phyloP scores from a whole-genome alignment of 2,329 filamentous ascomycete species.

The Fusarium fracticaudum region DNA sequence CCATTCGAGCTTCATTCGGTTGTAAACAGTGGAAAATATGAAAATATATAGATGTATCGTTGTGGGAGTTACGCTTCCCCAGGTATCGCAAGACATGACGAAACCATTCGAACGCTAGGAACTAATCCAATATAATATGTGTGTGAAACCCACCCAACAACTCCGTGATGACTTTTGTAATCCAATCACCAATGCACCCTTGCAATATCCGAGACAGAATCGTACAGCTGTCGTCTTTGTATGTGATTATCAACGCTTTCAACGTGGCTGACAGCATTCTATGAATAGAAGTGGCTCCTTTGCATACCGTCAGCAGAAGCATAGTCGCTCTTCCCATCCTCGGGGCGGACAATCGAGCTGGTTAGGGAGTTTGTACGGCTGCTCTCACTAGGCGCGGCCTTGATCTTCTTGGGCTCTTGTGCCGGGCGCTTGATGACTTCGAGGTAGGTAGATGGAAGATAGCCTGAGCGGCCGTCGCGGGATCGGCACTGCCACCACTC shows the following conservation, averaged over 20 bases:
- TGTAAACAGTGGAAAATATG: slow-evolving; percentile 25
- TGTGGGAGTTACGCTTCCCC: slow-evolving; percentile 3
- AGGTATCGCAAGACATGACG: slow-evolving; percentile 22
- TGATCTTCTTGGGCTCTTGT: slow-evolving; percentile 62
- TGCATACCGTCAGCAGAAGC: slow-evolving; percentile 65
- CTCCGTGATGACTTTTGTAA: slow-evolving; percentile 41
- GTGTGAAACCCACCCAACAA: slow-evolving; percentile 32
- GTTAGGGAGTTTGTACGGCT: slow-evolving; percentile 61
- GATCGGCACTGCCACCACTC: slow-evolving; percentile 98
- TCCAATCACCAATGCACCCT: slow-evolving; percentile 40
- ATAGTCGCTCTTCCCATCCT: slow-evolving; percentile 61
- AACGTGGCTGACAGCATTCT: slow-evolving; percentile 24
- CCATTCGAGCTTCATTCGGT: background rate
- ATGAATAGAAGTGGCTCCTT: slow-evolving; percentile 68
- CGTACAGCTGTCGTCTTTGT: slow-evolving; percentile 31
- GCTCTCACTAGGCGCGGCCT: slow-evolving; percentile 58
- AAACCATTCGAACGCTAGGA: slow-evolving; percentile 38
- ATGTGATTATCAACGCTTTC: slow-evolving; percentile 6
- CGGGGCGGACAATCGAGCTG: slow-evolving; percentile 50
- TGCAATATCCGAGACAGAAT: slow-evolving; percentile 26
- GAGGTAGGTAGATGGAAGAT: slow-evolving; percentile 90
- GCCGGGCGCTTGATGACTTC: slow-evolving; percentile 73
- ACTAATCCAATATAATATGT: slow-evolving; percentile 34
- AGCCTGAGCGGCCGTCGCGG: slow-evolving; percentile 88
- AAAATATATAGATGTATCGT: slow-evolving; percentile 25